These are phyloP conservation scores for Parietaria judaica DNA, from an alignment of 306 rosid genomes.

Conservation along the genomic window DNA sequence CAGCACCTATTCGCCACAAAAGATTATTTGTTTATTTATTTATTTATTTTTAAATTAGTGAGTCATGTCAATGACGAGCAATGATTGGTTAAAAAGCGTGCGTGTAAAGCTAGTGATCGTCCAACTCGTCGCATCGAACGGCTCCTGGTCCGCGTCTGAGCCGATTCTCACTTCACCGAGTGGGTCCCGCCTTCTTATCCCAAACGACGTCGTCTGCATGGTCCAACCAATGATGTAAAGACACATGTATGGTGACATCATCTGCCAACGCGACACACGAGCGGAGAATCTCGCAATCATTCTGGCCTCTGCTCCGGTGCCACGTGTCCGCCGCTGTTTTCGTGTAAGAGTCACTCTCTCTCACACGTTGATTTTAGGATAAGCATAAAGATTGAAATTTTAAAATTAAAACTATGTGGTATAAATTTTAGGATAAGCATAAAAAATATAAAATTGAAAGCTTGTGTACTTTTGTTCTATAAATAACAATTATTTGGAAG, in stretches of 20 bases:
- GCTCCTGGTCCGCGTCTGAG: slow-evolving; percentile 19
- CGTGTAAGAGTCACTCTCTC: slow-evolving; percentile 25
- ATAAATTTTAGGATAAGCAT: neutral
- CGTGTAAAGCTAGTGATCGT: slow-evolving; percentile 23
- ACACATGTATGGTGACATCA: slow-evolving; percentile 18
- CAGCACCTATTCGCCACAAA: neutral
- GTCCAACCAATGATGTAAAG: neutral
- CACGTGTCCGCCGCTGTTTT: slow-evolving; percentile 31
- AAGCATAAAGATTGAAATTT: slow-evolving; percentile 9
- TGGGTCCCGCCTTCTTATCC: slow-evolving; percentile 28
- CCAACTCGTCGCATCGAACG: slow-evolving; percentile 31
- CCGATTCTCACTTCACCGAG: neutral
- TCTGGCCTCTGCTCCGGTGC: slow-evolving; percentile 10
- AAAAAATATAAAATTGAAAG: neutral
- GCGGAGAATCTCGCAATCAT: slow-evolving; percentile 17
- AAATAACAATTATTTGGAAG: slow-evolving; percentile 2
- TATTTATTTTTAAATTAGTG: too few relatives aligned
- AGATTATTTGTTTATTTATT: neutral
- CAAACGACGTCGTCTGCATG: neutral
- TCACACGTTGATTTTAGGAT: neutral
- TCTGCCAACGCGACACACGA: slow-evolving; percentile 9
- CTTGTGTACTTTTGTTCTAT: neutral
- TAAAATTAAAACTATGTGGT: neutral
- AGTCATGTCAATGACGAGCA: neutral
- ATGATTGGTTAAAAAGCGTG: slow-evolving; percentile 30